Evolutionary conservation across 2,329 filamentous ascomycete species (phyloP).

Genomic region (Tolypocladium amazonense): DNA sequence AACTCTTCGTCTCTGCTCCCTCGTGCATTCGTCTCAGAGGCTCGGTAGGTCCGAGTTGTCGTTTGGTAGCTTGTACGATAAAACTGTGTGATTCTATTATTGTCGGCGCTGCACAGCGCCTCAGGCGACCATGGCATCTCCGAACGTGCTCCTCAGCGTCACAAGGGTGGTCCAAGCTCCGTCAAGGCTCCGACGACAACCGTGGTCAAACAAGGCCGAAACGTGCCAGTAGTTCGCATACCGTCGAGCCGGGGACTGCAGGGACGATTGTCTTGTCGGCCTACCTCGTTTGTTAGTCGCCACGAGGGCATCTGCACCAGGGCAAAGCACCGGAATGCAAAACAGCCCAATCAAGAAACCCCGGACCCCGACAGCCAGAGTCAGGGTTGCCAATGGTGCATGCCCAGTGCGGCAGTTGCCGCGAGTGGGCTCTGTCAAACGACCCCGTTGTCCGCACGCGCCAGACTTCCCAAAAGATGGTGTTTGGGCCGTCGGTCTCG

Average conservation of each 20-base stretch:
- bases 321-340: not conserved
- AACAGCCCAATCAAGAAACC: not conserved
- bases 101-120: not conserved
- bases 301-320: not conserved
- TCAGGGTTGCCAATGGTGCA: not conserved
- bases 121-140: not conserved
- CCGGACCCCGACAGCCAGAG: not conserved
- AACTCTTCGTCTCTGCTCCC: not conserved
- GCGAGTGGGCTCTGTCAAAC: not conserved
- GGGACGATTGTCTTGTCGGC: not conserved
- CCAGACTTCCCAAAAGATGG: not conserved
- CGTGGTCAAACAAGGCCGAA: not conserved
- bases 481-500: not conserved
- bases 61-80: too few relatives aligned
- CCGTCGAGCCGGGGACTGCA: not conserved
- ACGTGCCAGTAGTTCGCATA: not conserved
- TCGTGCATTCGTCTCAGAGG: not conserved
- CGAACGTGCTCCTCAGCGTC: not conserved
- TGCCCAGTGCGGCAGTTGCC: slow-evolving; percentile 3
- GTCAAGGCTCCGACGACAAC: not conserved
- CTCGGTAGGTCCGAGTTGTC: not conserved
- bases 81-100: not conserved
- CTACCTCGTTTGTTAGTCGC: not conserved
- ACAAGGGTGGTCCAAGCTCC: not conserved
- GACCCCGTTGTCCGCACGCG: not conserved